Evolutionary conservation across 306 rosid genomes (phyloP).

Genomic region (Citrullus mucosospermus): DNA sequence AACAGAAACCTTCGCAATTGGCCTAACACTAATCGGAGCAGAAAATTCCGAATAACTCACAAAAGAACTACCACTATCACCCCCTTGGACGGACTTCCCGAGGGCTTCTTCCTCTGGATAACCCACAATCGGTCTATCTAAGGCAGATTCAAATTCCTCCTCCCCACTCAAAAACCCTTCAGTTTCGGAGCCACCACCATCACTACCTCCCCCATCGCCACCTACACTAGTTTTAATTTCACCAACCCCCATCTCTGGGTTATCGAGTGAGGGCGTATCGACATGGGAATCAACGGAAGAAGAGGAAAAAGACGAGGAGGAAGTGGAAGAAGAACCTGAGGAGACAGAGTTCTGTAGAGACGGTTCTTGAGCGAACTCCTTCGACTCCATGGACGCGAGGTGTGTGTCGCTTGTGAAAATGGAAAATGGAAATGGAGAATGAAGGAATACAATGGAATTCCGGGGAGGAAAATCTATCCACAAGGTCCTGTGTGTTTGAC

Average conservation of each 20-base stretch:
- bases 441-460: neutral
- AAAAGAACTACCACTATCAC: neutral
- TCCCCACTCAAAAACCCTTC: slow-evolving; percentile 64
- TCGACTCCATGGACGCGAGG: neutral
- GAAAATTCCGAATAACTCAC: slow-evolving; percentile 17
- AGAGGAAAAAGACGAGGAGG: slow-evolving; percentile 10
- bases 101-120: slow-evolving; percentile 10
- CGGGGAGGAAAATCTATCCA: neutral
- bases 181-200: slow-evolving; percentile 26
- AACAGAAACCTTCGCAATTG: slow-evolving; percentile 34
- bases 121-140: slow-evolving; percentile 27
- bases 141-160: slow-evolving; percentile 32
- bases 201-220: slow-evolving; percentile 12
- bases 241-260: slow-evolving; percentile 1
- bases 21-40: slow-evolving; percentile 23
- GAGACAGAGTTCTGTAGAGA: slow-evolving; percentile 12
- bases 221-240: slow-evolving; percentile 2
- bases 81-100: slow-evolving; percentile 6
- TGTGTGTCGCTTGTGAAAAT: neutral
- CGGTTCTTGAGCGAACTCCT: slow-evolving; percentile 12
- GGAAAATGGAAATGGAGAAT: neutral
- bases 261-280: neutral
- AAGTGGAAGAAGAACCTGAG: slow-evolving; percentile 20
- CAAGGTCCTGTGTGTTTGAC: neutral
- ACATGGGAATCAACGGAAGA: slow-evolving; percentile 14